Evolutionary conservation across 2,329 filamentous ascomycete species (phyloP), one percentile per base, ranked within the genome.

Genomic region (Hysterium pulicare): DNA sequence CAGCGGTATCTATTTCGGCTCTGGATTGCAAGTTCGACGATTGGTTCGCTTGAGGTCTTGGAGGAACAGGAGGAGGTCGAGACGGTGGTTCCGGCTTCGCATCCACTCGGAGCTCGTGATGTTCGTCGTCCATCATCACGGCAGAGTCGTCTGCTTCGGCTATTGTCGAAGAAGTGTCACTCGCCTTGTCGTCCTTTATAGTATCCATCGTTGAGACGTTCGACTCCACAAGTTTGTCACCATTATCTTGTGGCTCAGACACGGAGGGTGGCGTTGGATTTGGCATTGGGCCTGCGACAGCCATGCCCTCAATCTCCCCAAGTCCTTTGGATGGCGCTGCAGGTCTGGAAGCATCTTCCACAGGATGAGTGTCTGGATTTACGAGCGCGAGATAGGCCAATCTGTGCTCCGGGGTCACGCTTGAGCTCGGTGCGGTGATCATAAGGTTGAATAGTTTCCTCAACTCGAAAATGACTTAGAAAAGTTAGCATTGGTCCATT

Each of bases 381-480:
- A 87, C 79, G 17, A 95, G 73, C 1, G 90, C 90, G 30, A 90
- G 78, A 38, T 89, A 84, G 20, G 90, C 90, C 24, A 96, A 76
- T 50, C 88, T 81, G 53, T 86, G 83, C 3, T 83, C 82, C 2
- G 90, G 90, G 33, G 76, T 80, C 22, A 90, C 81, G 13, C 78
- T 83, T 9, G 75, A 69, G 31, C 75, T 72, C 4, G 78, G 70
- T 1, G 84, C 82, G 1, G 73, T 77, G 45, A 85, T 82, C 59
- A 95, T 81, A 44, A 82, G 77, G 8, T 77, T 65, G 58, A 95
- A 95, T 0, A 95, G 71, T 3, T 69, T 71, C 20, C 77, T 77
- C 31, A 96, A 74, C 62, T 90, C 85, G 43, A 78, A 75, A n/a
- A 87, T 79, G 59, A 95, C 87, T 90, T 49, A 28, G 38, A 30